These are phyloP conservation scores for Xylaria polymorpha DNA, from an alignment of 2,329 filamentous ascomycete genomes.

Conservation along the genomic window DNA sequence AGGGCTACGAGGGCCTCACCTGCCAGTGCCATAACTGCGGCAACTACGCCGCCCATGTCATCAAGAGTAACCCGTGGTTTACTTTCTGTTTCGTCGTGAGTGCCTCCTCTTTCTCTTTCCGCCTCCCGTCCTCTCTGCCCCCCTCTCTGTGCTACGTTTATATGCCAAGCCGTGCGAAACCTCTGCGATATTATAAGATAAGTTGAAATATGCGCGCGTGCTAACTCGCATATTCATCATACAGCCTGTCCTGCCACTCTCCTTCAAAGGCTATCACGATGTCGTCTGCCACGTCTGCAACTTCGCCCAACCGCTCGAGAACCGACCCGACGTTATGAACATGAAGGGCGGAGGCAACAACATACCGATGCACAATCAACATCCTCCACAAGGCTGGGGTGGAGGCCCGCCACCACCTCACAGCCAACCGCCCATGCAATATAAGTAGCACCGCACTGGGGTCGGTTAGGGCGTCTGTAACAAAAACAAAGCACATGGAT, in stretches of 20 bases:
- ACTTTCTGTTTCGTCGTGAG: conserved; percentile 80
- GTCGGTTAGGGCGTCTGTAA: background rate
- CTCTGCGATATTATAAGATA: no score
- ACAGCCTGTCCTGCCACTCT: conserved; percentile 77
- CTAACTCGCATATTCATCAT: conserved; percentile 25
- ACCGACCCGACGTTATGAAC: conserved; percentile 66
- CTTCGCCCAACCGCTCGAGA: conserved; percentile 75
- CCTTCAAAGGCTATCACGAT: conserved; percentile 73
- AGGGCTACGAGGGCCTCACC: conserved; percentile 70
- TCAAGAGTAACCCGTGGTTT: conserved; percentile 77
- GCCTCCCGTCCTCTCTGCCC: background rate
- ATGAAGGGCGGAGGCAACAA: conserved; percentile 57
- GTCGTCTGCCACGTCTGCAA: conserved; percentile 80
- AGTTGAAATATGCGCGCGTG: background rate
- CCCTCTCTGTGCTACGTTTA: background rate
- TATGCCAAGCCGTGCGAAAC: background rate
- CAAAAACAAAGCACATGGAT: background rate
- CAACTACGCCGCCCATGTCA: conserved; percentile 70
- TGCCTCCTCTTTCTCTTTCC: conserved; percentile 32
- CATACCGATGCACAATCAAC: conserved; percentile 53
- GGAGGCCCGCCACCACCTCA: conserved; percentile 36
- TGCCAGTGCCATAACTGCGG: conserved; percentile 76
- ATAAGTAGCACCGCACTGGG: conserved; percentile 34
- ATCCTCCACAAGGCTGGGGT: conserved; percentile 40
- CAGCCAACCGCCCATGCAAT: conserved; percentile 47